Conservation (phyloP, 2,329 filamentous ascomycete species). For the Phoma sp. region DNA sequence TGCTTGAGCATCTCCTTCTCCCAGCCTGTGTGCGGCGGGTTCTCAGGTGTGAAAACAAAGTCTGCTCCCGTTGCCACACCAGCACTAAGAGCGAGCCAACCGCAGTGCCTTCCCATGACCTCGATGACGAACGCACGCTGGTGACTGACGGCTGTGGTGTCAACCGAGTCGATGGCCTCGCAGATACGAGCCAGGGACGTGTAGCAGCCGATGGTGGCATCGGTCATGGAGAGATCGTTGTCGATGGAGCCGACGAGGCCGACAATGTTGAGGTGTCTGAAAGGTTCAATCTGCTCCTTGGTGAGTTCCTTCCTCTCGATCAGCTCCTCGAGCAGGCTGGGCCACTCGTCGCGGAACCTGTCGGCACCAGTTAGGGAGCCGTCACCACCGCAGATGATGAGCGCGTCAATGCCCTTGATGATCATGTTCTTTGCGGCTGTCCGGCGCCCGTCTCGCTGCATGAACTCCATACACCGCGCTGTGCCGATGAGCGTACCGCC, state of each 20-base stretch:
- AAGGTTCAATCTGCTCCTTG: constrained; percentile 74
- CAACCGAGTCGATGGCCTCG: constrained; percentile 95
- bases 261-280: constrained; percentile 91
- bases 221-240: constrained; percentile 96
- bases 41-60: constrained; percentile 96
- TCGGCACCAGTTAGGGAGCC: constrained; percentile 90
- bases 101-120: constrained; percentile 97
- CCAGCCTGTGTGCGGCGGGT: constrained; percentile 88
- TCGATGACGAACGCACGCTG: constrained; percentile 94
- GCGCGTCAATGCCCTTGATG: constrained; percentile 87
- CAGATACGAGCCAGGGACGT: constrained; percentile 92
- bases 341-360: constrained; percentile 92
- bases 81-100: constrained; percentile 96
- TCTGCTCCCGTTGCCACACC: constrained; percentile 95
- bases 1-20: constrained; percentile 56
- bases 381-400: constrained; percentile 97
- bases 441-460: constrained; percentile 83
- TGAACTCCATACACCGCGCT: constrained; percentile 90
- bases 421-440: constrained; percentile 94
- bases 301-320: constrained; percentile 76
- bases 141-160: constrained; percentile 92
- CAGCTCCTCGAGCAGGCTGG: constrained; percentile 83
- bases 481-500: constrained; percentile 97
- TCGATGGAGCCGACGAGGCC: constrained; percentile 97
- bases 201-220: constrained; percentile 97